Base-by-base conservation (phyloP, 148 eudicot genomes). In the Amaranthus cruentus region DNA sequence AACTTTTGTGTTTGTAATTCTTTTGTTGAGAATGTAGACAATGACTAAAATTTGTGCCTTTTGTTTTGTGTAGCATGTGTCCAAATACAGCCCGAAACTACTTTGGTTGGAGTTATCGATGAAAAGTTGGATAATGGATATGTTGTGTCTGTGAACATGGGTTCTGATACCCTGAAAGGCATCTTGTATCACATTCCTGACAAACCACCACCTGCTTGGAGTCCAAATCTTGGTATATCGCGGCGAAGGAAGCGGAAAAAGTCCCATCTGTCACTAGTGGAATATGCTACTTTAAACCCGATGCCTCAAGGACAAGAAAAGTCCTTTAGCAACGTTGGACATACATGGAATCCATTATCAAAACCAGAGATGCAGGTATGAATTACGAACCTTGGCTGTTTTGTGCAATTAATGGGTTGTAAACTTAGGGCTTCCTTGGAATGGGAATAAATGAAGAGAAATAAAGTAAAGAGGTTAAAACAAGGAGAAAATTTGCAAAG, bases 81-180 rank as follows among this genome's bases (percentile, higher is more conserved):
- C 43, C 71, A 70, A 28, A 52, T 87, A 75, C 87, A 80, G 75
- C 81, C 87, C 55, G 96, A 90, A 57, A 78, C 80, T 81, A 58
- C 84, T 47, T 74, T 93, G 53, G 69, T 79, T 69, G 98, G 98
- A 79, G 82, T 82, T 47, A 87, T 93, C 59, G 93, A 90, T 75
- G 86, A 82, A 75, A 90, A 90, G 84, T 86, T 86, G 55, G 93
- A 93, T 59, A 68, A 54, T 72, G 98, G 96, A 5, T 90, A 90
- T 83, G 18, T 90, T 15, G 79, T 93, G 66, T 75, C 91, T 14
- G 91, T 93, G 51, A 83, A 84, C 21, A 0, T 83, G 78, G 98
- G 96, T 62, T 81, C 87, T 63, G 93, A 87, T 83, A 75, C 78
- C 73, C 81, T 90, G 69, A 87, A 83, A 72, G 98, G 98, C 48